Evolutionary conservation across 805 yeast genomes (phyloP).

Genomic region (Candida qinlingensis): DNA sequence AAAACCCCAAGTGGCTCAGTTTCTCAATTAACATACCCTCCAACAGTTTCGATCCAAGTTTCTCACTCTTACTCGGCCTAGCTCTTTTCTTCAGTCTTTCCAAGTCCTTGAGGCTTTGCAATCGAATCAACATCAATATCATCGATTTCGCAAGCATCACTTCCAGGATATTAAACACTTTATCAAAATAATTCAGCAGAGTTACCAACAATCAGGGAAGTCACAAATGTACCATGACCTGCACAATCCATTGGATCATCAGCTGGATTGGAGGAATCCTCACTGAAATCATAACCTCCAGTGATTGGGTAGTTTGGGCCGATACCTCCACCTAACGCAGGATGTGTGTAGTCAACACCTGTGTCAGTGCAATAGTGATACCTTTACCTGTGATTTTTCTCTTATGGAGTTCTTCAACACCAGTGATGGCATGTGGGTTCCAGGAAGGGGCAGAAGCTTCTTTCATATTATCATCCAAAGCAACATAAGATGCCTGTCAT

Average conservation of each 20-base stretch:
- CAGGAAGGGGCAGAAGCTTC: constrained; percentile 1
- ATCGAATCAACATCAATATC: too few species aligned
- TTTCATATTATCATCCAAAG: constrained; percentile 8
- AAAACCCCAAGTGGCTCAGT: too few species aligned
- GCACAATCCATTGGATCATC: constrained; percentile 15
- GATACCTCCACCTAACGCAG: constrained; percentile 11
- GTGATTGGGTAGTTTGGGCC: constrained; percentile 10
- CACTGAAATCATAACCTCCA: constrained; percentile 14
- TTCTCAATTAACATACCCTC: too few species aligned
- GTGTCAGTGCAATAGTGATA: constrained; percentile 8
- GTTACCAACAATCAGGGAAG: constrained; percentile 13
- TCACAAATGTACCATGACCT: constrained; percentile 18
- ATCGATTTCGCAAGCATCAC: too few species aligned
- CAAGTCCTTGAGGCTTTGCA: too few species aligned
- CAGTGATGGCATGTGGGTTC: constrained; percentile 9
- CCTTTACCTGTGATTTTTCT: constrained; percentile 8
- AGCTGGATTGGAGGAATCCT: constrained; percentile 5
- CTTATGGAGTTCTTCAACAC: constrained; percentile 8
- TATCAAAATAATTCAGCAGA: neutral
- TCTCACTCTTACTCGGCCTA: too few species aligned
- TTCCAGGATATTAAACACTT: too few species aligned
- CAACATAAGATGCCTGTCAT: constrained; percentile 13
- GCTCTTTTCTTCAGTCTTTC: too few species aligned
- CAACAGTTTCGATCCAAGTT: too few species aligned
- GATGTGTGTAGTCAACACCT: constrained; percentile 9